Base-by-base conservation (phyloP, 164 flowering plant genomes). In the Magnolia kwangsiensis region DNA sequence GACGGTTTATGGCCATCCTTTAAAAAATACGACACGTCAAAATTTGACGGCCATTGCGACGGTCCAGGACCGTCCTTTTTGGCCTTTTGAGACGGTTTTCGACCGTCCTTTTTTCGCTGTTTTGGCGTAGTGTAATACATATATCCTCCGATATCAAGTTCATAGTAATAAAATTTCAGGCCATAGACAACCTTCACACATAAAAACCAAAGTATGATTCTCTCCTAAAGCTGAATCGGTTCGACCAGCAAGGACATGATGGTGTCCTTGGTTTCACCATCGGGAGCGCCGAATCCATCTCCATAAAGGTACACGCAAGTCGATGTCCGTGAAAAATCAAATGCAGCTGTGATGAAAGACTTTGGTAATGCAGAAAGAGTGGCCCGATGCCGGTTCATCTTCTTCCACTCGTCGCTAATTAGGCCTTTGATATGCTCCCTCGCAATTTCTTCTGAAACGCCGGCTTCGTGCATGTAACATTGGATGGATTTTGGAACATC, bases 401-500 rank as follows among this genome's bases (percentile, higher is more conserved):
- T 81, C 55, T 69, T 69, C 85, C 85, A 82, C 7, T 72, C 51
- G 31, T 51, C 75, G 11, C 45, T 7, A 16, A 84, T 84, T 9
- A 71, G 74, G 29, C 69, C 61, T 68, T 75, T 68, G 5, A 82
- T 50, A 11, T 76, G 27, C n/a, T 78, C 27, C 50, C 83, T 51
- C 0, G 76, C 84, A 58, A 78, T 81, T 3, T 71, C 69, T 5
- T 79, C 80, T 2, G 72, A 50, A 13, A 63, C 67, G 20, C 76
- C 49, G 0, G 63, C 65, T 58, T 82, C 83, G 51, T 71, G 68
- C 79, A 80, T 84, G 76, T 63, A 75, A 37, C 82, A 81, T 14
- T 80, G 75, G 58, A 84, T 82, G 77, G 83, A 80, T 51, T 81
- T 78, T 6, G 83, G 76, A 1, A 80, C 75, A 20, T 84, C 87